Base-by-base conservation (phyloP, 2,329 filamentous ascomycete species). In the Paraphaeosphaeria sporulosa region DNA sequence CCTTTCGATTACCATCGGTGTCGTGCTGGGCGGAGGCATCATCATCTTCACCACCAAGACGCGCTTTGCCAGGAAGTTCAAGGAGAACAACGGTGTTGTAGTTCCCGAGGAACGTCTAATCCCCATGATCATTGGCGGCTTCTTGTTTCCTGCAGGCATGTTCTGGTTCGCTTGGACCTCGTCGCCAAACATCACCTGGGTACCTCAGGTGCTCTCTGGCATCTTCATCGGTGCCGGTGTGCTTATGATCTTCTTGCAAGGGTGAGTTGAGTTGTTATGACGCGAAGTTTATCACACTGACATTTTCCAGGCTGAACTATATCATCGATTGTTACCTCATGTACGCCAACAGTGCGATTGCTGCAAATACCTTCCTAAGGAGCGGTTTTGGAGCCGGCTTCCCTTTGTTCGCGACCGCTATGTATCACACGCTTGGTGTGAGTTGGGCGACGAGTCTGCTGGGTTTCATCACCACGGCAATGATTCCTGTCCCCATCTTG, bases 161-260 rank as follows among this genome's bases (percentile, higher is more conserved):
- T 84, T 85, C 63, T 83, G 81, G 82, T 85, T 85, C 60, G 82
- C 79, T 0, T 85, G 82, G 83, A 84, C 84, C 0, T 82, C 78
- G 1, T 75, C 81, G 50, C 75, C 73, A 9, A 77, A 77, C 59
- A 81, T 80, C 48, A 73, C 69, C 2, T 81, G 78, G 76, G 77
- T 79, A 12, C 74, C 76, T 1, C 80, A 81, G 60, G 77, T 81
- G 25, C 60, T 82, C 3, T 72, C 78, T 1, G 78, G 79, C 5
- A 71, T 78, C 6, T 76, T 76, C 9, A 80, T 82, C 44, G 81
- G 81, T 10, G 71, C 70, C 43, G 79, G 80, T 23, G 76, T 82
- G 54, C 62, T 82, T n/a, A 71, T 83, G 65, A 79, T 83, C 46
- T 82, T 83, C 72, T 70, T 82, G 61, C 76, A 79, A 23, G 79